A percentile compares a stretch with the other conserved stretches of the same genome.
These are phyloP conservation scores for Bonnemaisonia californica DNA, from an alignment of 31 red algal species.

Conservation along the genomic window DNA sequence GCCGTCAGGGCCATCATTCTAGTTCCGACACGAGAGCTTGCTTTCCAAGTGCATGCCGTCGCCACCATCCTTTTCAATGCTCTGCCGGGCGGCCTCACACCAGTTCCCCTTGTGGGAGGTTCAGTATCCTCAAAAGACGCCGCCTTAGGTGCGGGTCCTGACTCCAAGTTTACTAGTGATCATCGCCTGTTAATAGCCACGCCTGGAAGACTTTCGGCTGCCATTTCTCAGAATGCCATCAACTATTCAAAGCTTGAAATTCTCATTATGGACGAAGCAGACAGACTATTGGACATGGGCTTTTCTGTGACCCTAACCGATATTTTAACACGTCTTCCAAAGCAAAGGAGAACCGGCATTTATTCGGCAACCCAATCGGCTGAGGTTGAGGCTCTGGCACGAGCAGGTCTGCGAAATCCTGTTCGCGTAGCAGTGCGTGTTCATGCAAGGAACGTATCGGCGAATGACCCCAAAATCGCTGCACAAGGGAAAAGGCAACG, in stretches of 20 bases:
- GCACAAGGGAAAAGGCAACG: conserved; percentile 1
- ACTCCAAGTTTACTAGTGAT: conserved; percentile 12
- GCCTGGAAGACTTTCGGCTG: conserved; percentile 80
- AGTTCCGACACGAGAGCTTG: conserved; percentile 93
- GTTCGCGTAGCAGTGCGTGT: conserved; percentile 71
- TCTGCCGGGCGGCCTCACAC: conserved; percentile 28
- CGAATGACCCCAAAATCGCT: background rate
- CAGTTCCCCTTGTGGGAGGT: conserved; percentile 68
- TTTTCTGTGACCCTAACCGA: conserved; percentile 79
- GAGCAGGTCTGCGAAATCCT: conserved; percentile 85
- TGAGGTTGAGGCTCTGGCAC: conserved; percentile 67
- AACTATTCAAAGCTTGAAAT: conserved; percentile 44
- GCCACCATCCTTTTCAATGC: conserved; percentile 49
- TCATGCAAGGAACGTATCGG: background rate
- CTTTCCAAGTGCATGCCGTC: conserved; percentile 78
- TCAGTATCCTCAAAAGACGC: background rate
- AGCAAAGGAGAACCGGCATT: conserved; percentile 78
- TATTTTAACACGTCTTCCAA: conserved; percentile 79
- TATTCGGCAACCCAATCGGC: conserved; percentile 88
- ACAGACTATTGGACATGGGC: conserved; percentile 90
- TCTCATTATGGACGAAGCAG: conserved; percentile 96
- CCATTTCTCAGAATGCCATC: conserved; percentile 34
- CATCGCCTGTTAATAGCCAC: conserved; percentile 78
- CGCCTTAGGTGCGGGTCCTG: conserved; percentile 5
- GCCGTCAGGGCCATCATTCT: conserved; percentile 68